Conservation (phyloP, 208 protist species). For the Acanthamoeba polyphaga region DNA sequence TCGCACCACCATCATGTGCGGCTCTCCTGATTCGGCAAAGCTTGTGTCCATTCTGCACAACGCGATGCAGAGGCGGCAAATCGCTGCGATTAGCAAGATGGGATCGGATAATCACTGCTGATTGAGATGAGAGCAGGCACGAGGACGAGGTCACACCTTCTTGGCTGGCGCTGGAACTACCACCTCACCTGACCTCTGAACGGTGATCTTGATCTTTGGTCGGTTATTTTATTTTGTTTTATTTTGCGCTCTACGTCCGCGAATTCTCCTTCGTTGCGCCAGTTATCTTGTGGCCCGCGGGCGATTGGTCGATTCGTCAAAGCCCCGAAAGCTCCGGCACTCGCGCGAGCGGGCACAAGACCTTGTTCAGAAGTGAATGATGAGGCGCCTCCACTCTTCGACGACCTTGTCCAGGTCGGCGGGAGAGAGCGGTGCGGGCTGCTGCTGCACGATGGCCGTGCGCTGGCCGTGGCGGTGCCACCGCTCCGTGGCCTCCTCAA, state of each 20-base stretch:
- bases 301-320: background rate
- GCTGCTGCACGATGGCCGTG: constrained; percentile 44
- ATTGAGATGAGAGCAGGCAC: too few species aligned
- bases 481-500: background rate
- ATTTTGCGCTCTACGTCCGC: background rate
- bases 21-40: background rate
- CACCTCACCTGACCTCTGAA: too few species aligned
- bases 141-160: too few species aligned
- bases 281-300: background rate
- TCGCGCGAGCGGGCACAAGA: background rate
- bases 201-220: background rate
- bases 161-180: too few species aligned
- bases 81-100: too few species aligned
- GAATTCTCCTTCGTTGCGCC: background rate
- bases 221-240: background rate
- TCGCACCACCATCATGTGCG: background rate
- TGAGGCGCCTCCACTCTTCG: constrained; percentile 18
- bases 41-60: too few species aligned
- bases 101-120: too few species aligned
- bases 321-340: background rate
- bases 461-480: background rate
- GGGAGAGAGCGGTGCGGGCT: background rate
- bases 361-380: background rate
- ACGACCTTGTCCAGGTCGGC: background rate
- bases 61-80: too few species aligned